Conservation (phyloP, 768 basidiomycete genomes). For the Boletus rubescentipes region DNA sequence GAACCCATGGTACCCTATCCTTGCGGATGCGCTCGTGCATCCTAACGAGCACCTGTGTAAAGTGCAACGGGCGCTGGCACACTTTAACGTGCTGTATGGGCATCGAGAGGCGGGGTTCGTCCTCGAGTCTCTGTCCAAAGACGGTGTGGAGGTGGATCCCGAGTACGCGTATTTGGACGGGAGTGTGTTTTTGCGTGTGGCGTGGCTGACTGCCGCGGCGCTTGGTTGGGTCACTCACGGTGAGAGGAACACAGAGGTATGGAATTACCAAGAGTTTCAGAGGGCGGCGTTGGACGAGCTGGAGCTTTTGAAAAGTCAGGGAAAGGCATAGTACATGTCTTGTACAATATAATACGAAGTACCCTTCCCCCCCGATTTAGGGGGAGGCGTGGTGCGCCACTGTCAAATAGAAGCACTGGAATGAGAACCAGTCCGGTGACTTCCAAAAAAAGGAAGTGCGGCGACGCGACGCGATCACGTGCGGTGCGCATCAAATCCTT, state of each 20-base stretch:
- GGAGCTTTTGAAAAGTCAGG: constrained; percentile 23
- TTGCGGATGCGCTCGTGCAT: constrained; percentile 52
- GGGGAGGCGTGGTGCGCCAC: too few species aligned
- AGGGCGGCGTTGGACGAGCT: constrained; percentile 22
- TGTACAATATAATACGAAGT: not conserved
- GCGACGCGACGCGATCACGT: constrained; percentile 33
- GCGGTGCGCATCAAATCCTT: constrained; percentile 11
- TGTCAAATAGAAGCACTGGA: not conserved
- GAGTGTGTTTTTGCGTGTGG: constrained; percentile 58
- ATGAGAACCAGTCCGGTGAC: constrained; percentile 1
- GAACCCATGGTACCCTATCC: constrained; percentile 59
- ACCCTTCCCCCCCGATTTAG: too few species aligned
- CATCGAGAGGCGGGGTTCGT: constrained; percentile 36
- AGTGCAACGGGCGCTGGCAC: constrained; percentile 48
- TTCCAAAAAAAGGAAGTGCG: not conserved
- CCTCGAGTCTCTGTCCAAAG: constrained; percentile 21
- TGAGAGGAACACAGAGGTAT: constrained; percentile 25
- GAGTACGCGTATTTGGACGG: constrained; percentile 56
- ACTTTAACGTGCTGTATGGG: constrained; percentile 47
- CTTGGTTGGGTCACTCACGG: constrained; percentile 44
- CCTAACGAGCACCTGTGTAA: constrained; percentile 59
- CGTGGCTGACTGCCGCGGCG: constrained; percentile 48
- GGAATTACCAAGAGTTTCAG: constrained; percentile 33
- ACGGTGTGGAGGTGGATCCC: constrained; percentile 38
- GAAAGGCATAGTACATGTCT: constrained; percentile 13